Evolutionary conservation across 2,329 filamentous ascomycete species (phyloP).

Genomic region (Beauveria rudraprayagi): DNA sequence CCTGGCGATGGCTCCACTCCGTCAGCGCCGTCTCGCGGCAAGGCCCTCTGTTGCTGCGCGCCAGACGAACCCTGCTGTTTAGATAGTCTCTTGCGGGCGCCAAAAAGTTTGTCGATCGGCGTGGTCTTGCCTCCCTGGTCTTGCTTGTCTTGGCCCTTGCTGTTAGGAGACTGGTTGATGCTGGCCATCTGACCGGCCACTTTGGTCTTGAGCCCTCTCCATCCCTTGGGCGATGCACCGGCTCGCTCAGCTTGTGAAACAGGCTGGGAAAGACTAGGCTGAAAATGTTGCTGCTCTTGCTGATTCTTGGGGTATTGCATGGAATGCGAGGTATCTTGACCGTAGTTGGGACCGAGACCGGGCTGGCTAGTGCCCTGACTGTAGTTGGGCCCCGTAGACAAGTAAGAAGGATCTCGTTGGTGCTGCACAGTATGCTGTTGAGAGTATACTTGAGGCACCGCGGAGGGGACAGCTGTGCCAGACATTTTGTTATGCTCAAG

Average conservation of each 20-base stretch:
- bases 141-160: slow-evolving; percentile 2
- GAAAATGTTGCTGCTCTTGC: background rate
- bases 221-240: slow-evolving; percentile 16
- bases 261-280: background rate
- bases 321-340: background rate
- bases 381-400: background rate
- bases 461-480: background rate
- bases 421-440: background rate
- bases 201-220: slow-evolving; percentile 26
- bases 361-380: background rate
- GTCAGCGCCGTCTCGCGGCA: background rate
- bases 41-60: slow-evolving; percentile 4
- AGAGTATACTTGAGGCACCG: background rate
- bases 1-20: background rate
- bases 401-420: background rate
- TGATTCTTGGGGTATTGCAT: background rate
- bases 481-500: background rate
- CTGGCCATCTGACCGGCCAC: slow-evolving; percentile 23
- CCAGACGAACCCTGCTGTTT: slow-evolving; percentile 18
- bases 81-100: slow-evolving; percentile 25
- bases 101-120: slow-evolving; percentile 21
- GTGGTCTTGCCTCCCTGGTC: slow-evolving; percentile 10
- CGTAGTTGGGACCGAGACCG: background rate
- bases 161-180: slow-evolving; percentile 1
- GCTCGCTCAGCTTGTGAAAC: background rate